Base-by-base conservation (phyloP, 768 basidiomycete species). In the Porphyrellus cyaneotinctus region DNA sequence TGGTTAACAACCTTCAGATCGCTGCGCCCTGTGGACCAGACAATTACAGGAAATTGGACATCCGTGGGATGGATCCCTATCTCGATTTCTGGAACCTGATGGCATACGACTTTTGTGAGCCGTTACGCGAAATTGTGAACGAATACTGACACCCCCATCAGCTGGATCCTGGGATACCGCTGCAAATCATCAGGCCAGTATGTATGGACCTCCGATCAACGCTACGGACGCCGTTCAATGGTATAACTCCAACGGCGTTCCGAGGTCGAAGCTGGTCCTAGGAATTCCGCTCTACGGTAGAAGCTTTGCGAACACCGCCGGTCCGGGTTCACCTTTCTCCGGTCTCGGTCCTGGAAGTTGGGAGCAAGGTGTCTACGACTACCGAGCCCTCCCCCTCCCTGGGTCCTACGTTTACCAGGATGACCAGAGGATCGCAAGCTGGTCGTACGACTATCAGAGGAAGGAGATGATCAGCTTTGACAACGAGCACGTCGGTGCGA, bases 31-130 rank as follows among this genome's bases (percentile, higher is more conserved):
- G 93, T 69, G 97, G 97, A 28, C 81, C 87, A 3, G 79, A 87
- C 57, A 84, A 97, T 60, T 94, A 92, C 71, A 74, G 84, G 67
- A 89, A 86, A 58, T 75, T 98, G 8, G 78, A 83, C 53, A 76
- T 93, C 42, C 72, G 69, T 22, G 90, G 90, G 55, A 98, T 99
- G 95, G 87, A 94, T 66, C 76, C 76, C 53, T 85, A 79, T 52
- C 83, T 99, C 22, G 89, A 92, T 63, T 94, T 97, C 68, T 98
- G 94, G 95, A 98, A 99, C 66, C 72, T 99, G 68, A 99, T 99
- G 97, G 84, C 87, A 1, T 91, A 92, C 58, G 90, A 91, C 66
- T 91, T 87, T 61, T 80, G 87, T 87, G 58, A 57, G 66, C 43
- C 50, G 78, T 70, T 26, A 36, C 20, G 22, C 31, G 37, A 33